These are phyloP conservation scores for Puccinia polysora DNA, from an alignment of 1,284 basidiomycete genomes.

Conservation along the genomic window DNA sequence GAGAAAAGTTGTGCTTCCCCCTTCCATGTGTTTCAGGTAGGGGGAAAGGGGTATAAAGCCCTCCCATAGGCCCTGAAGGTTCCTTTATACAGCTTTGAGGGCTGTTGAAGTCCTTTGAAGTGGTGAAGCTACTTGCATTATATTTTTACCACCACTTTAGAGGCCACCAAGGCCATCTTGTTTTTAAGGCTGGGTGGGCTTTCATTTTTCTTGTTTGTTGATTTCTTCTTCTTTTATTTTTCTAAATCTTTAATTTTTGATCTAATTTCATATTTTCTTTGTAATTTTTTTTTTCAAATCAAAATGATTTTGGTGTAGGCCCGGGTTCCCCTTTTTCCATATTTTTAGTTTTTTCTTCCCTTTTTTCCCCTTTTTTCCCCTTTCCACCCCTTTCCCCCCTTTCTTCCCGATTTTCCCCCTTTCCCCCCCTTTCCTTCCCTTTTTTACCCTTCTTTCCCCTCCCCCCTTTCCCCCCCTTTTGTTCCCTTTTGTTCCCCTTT, in stretches of 20 bases:
- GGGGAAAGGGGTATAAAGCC: no score
- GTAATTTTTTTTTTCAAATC: neutral
- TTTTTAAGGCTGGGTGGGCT: no score
- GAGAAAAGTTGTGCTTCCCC: no score
- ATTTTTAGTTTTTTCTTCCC: neutral
- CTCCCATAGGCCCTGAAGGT: no score
- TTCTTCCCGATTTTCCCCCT: neutral
- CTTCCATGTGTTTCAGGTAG: no score
- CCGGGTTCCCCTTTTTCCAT: neutral
- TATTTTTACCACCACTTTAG: no score
- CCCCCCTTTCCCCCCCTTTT: neutral
- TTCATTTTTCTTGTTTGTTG: neutral
- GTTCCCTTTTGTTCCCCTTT: neutral
- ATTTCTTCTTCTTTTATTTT: neutral
- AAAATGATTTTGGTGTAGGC: no score
- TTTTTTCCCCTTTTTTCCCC: neutral
- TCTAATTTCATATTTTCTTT: neutral
- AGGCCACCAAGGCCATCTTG: no score
- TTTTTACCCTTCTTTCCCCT: neutral
- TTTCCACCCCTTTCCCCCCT: neutral
- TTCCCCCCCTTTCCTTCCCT: neutral
- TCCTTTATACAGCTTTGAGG: no score
- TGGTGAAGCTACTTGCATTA: no score
- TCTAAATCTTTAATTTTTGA: neutral
- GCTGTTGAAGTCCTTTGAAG: no score